Percentiles rank a stretch among this genome's conserved stretches.
Evolutionary conservation across 1,284 basidiomycete species (phyloP).

Genomic region (Puccinia triticina): DNA sequence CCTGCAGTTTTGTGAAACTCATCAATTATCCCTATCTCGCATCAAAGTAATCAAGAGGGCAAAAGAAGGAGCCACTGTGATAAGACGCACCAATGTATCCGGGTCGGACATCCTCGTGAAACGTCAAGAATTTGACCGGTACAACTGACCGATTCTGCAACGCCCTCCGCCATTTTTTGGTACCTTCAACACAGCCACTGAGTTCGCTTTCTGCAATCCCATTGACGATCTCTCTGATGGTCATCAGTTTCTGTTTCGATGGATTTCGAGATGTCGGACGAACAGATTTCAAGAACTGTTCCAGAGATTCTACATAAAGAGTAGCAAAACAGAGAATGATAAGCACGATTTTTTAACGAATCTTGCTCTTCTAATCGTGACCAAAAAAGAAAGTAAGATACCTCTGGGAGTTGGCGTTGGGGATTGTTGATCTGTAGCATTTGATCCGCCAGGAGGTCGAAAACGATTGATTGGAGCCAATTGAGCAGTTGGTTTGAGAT

Average conservation of each 20-base stretch:
- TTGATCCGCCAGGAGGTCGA: constrained; percentile 57
- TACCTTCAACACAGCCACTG: constrained; percentile 31
- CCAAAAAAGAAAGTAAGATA: not conserved
- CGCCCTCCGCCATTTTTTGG: constrained; percentile 43
- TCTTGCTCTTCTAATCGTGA: not conserved
- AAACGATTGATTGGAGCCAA: constrained; percentile 76
- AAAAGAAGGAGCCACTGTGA: not conserved
- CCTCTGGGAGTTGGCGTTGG: constrained; percentile 17
- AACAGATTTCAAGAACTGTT: constrained; percentile 38
- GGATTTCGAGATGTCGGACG: not conserved
- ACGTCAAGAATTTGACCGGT: constrained; percentile 31
- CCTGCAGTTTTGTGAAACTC: constrained; percentile 54
- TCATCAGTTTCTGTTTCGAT: constrained; percentile 31
- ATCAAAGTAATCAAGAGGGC: not conserved
- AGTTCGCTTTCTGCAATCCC: constrained; percentile 38
- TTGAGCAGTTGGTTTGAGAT: constrained; percentile 71
- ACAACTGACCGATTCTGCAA: constrained; percentile 33
- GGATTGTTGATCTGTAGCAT: constrained; percentile 62
- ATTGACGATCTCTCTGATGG: constrained; percentile 41
- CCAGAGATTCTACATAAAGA: constrained; percentile 15
- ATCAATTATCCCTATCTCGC: not conserved
- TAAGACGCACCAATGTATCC: constrained; percentile 41
- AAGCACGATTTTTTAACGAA: not conserved
- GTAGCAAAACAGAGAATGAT: not conserved
- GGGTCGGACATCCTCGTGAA: constrained; percentile 49